Evolutionary conservation across 1,284 basidiomycete genomes (phyloP), one percentile per base, ranked within the genome.

Genomic region (Cryptococcus sp.): DNA sequence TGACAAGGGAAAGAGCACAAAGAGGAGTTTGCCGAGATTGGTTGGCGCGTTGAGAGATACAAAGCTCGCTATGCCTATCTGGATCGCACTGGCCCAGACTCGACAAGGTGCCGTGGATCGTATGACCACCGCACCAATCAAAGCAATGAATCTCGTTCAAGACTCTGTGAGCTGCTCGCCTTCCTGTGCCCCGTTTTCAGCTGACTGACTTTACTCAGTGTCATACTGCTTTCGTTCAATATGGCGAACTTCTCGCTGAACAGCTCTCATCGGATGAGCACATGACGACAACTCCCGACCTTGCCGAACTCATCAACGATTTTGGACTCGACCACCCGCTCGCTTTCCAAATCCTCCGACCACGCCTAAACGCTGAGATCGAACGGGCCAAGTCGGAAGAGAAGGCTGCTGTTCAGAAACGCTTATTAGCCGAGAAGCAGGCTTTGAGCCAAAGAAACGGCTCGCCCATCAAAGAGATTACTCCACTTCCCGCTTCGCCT

Each of bases 281-380:
- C 52, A 73, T 78, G 23, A 56, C 62, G 4, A 61, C 77, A 15
- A 69, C 79, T 5, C 93, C 93, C 1, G 79, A 87, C 17, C 80
- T 96, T 7, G 80, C 80, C 1, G 86, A 89, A 45, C 82, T 97
- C 10, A 85, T 86, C 52, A 81, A 83, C 48, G 81, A 83, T 45
- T 94, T 88, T 74, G 89, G 87, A 3, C 84, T 97, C 50, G 86
- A 87, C 59, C 84, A 88, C 40, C 85, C 89, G 11, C 87, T 93
- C 58, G 91, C 91, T 55, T 95, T 96, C 89, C 90, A 93, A 69
- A 88, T 96, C 54, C 84, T 91, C 47, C 86, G 94, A 10, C 91
- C 93, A 4, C 87, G 89, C 57, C 81, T 94, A 26, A 77, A 83
- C 11, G 85, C 85, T 1, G 86, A 83, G 13, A 46, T 74, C 38